Evolutionary conservation across 2,329 filamentous ascomycete genomes (phyloP).

Genomic region (Alternaria sp.): DNA sequence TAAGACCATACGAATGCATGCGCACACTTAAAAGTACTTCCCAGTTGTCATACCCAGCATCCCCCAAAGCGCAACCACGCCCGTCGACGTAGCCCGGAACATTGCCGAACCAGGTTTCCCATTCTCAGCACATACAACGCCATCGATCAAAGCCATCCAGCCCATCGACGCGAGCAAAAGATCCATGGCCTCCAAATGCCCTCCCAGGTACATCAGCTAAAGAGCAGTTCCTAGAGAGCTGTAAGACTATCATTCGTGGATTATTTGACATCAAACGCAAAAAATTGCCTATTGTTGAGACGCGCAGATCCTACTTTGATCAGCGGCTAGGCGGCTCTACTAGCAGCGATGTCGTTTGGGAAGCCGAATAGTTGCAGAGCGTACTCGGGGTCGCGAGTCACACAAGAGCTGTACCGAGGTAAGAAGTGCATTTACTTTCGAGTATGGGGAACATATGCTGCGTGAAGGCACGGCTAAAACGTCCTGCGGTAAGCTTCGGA

Average conservation of each 20-base stretch:
- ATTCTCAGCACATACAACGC: slow-evolving; percentile 23
- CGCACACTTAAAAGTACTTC: too few relatives aligned
- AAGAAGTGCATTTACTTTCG: too few relatives aligned
- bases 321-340: neutral
- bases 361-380: neutral
- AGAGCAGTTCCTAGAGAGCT: too few relatives aligned
- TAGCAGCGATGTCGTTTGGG: neutral
- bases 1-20: too few relatives aligned
- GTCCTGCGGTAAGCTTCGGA: neutral
- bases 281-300: too few relatives aligned
- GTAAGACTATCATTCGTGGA: too few relatives aligned
- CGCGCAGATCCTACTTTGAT: neutral
- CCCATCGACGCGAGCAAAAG: slow-evolving; percentile 24
- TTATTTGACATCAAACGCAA: too few relatives aligned
- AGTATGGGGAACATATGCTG: neutral
- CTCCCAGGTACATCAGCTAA: neutral
- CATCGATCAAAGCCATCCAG: slow-evolving; percentile 31
- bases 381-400: neutral
- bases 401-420: too few relatives aligned
- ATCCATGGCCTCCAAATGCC: slow-evolving; percentile 32
- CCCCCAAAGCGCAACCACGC: too few relatives aligned
- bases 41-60: too few relatives aligned
- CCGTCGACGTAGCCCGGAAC: neutral
- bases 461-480: neutral
- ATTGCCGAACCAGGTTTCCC: slow-evolving; percentile 20